phyloP scores from a whole-genome alignment of 2,329 filamentous ascomycete genomes.

The Camptophora hylomeconis region DNA sequence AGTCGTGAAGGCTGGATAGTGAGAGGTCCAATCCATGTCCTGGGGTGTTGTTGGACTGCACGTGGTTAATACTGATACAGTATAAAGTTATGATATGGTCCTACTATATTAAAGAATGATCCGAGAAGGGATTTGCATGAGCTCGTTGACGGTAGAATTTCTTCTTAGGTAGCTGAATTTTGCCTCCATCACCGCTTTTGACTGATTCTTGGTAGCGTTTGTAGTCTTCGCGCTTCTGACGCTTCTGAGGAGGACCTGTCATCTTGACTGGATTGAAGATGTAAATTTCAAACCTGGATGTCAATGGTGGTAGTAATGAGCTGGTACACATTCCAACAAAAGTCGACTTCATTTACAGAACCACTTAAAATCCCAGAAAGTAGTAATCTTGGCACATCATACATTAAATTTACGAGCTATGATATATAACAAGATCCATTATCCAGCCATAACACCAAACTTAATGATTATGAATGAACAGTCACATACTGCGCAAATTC shows the following conservation, averaged over 20 bases:
- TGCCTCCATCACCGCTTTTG: conserved; percentile 11
- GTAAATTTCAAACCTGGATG: no score
- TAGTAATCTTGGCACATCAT: no score
- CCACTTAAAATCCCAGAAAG: no score
- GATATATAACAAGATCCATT: no score
- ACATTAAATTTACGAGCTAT: no score
- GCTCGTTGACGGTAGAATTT: conserved; percentile 93
- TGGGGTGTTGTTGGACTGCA: conserved; percentile 61
- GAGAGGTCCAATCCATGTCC: conserved; percentile 80
- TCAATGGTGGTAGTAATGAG: no score
- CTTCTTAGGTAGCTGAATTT: conserved; percentile 67
- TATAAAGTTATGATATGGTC: conserved; percentile 20
- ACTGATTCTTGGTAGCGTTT: conserved; percentile 35
- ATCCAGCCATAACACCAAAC: no score
- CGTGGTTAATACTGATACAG: conserved; percentile 1
- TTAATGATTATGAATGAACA: no score
- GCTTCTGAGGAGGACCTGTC: conserved; percentile 38
- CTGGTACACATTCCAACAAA: no score
- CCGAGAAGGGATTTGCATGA: conserved; percentile 95
- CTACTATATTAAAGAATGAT: conserved; percentile 81
- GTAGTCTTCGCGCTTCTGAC: conserved; percentile 54
- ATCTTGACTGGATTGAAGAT: no score
- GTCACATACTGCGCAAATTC: no score
- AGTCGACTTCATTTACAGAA: no score
- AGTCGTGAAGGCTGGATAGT: conserved; percentile 63